These are phyloP conservation scores for Malassezia psittaci DNA, from an alignment of 1,284 basidiomycete species.

Conservation along the genomic window DNA sequence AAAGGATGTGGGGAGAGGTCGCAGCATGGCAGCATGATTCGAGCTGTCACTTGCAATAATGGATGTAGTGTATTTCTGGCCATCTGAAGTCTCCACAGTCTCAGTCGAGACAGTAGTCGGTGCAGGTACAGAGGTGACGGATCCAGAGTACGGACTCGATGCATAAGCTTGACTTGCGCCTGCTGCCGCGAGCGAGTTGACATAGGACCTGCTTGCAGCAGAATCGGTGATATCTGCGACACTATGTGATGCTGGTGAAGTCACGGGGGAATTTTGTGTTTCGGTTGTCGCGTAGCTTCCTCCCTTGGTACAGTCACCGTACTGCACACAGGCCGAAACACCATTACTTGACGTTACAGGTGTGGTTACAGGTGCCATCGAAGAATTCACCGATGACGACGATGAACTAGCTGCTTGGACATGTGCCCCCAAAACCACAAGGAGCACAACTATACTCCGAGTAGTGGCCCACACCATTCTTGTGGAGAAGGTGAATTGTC, in stretches of 20 bases:
- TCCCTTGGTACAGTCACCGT: conserved; percentile 11
- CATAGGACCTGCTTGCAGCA: neutral
- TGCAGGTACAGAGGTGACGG: conserved; percentile 8
- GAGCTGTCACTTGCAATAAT: neutral
- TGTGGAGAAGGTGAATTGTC: neutral
- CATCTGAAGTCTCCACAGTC: neutral
- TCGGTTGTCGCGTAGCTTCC: conserved; percentile 9
- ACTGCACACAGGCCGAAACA: conserved; percentile 14
- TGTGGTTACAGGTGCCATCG: conserved; percentile 8
- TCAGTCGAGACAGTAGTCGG: conserved; percentile 4
- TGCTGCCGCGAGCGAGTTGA: conserved; percentile 2
- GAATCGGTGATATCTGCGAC: conserved; percentile 4
- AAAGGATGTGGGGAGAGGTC: neutral
- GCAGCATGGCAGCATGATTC: neutral
- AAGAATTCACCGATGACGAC: neutral
- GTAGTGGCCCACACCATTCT: neutral
- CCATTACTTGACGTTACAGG: conserved; percentile 10
- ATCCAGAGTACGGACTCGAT: neutral
- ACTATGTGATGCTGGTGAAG: neutral
- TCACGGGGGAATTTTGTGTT: conserved; percentile 2
- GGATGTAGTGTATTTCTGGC: neutral
- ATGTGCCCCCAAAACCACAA: too few relatives aligned
- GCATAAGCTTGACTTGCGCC: conserved; percentile 12
- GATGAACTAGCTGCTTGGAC: neutral
- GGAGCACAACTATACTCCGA: too few relatives aligned